Base-by-base conservation (phyloP, 352 stramenopile species). In the Plasmopara viticola region DNA sequence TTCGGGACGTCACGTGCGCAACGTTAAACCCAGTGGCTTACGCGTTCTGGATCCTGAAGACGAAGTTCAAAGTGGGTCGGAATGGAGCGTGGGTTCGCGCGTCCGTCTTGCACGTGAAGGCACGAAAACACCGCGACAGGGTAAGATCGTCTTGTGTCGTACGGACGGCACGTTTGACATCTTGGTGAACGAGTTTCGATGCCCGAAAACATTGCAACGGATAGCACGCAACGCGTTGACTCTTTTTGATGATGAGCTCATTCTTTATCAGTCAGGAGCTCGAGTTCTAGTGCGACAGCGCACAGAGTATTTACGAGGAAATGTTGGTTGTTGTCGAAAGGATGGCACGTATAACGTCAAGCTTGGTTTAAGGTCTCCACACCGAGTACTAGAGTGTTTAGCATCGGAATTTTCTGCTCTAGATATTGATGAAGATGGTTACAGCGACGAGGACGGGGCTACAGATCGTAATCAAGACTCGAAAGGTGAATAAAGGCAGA, bases 131-230 rank as follows among this genome's bases (percentile, higher is more conserved):
- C 64, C 62, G 1, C 67, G 73, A 2, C 57, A 64, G 14, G 81
- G 70, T 0, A 77, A 72, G 40, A 79, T 92, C 17, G 29, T 74
- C 29, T 53, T 55, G 25, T 86, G 73, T 25, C 68, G 74, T 7
- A 74, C 68, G 1, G 66, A 92, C 41, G 66, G 70, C 48, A 88
- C 70, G 8, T 87, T 76, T 18, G 77, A 89, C 56, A 56, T 92
- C 29, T 50, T 78, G 12, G 52, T 80, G 6, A 62, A 84, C 43
- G 65, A 90, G 18, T 65, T 73, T 20, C 70, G 67, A 9, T 57
- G 65, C 28, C 53, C 59, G 6, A 68, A 87, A 57, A 71, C 65
- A 17, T 40, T 82, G n/a, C 51, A 66, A 18, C 72, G 70, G 9
- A 54, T 89, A 4, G 48, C 70, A 20, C 37, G 49, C 0, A 66